Evolutionary conservation across 352 stramenopile genomes (phyloP), one percentile per base, ranked within the genome.

Genomic region (Phytopythium montanum): DNA sequence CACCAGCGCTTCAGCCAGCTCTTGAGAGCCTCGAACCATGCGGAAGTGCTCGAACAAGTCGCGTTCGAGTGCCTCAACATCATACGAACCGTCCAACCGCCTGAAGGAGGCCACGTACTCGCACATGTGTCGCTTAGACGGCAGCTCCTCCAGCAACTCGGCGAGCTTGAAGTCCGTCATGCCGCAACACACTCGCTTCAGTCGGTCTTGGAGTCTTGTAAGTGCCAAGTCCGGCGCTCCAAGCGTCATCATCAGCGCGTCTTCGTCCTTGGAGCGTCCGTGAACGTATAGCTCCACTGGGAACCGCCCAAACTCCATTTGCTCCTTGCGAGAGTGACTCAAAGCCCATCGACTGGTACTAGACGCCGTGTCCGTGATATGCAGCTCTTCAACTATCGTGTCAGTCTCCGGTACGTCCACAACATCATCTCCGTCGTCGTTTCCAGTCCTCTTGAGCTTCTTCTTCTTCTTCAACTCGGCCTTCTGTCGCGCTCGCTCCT

Each of bases 81-180:
- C 76, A 45, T 89, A 90, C 0, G 65, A 76, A 0, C 78, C 75
- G 29, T 90, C 75, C 26, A 63, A 62, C 1, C 68, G 68, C 21
- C 77, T 70, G 54, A 95, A 95, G 5, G 55, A 55, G 5, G 52
- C 61, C 0, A 77, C 67, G 36, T 97, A 97, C 21, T 72, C 72
- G 26, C 95, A 88, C 31, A 97, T 80, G 33, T 97, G 87, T 3
- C 86, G 88, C 61, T 98, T 98, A 0, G 90, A 95, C 1, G 92
- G 92, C 5, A 98, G 61, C 67, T 98, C 92, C 31, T 95, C 74
- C 3, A 97, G 73, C 41, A 98, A 69, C 56, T 97, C 90, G 2
- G 64, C 59, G 54, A 92, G 50, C 61, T 97, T 97, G 26, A 97
- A 85, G 14, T 83, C 67, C 0, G 91, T 97, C 79, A 96, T 87